Percentiles rank a stretch among this genome's conserved stretches.
phyloP scores from a whole-genome alignment of 2,329 filamentous ascomycete species.

The Colletotrichum graminicola region DNA sequence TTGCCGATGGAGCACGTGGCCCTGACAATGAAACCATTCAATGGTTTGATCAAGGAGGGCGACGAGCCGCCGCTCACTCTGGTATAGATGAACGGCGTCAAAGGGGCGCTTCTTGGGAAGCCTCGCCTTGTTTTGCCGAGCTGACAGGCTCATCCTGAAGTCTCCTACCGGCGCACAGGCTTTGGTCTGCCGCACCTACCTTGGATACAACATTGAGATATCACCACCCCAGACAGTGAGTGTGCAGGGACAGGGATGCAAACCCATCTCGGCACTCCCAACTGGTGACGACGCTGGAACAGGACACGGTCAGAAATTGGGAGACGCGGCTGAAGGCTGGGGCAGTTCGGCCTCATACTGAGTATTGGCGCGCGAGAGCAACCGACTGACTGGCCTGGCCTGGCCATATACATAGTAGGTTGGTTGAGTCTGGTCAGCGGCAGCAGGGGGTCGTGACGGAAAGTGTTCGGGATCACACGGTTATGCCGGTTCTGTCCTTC shows the following conservation, averaged over 20 bases:
- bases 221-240: conserved; percentile 28
- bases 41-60: conserved; percentile 30
- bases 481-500: conserved; percentile 10
- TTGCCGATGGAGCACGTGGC: conserved; percentile 35
- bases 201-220: conserved; percentile 17
- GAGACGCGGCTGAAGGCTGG: conserved; percentile 9
- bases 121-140: conserved; percentile 13
- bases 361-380: neutral
- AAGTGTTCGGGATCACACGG: conserved; percentile 17
- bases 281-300: conserved; percentile 26
- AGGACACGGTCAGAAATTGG: conserved; percentile 16
- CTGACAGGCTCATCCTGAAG: conserved; percentile 33
- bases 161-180: conserved; percentile 39
- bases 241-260: conserved; percentile 31
- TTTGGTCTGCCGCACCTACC: conserved; percentile 28
- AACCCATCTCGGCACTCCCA: conserved; percentile 27
- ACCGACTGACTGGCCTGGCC: neutral
- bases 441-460: conserved; percentile 21
- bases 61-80: neutral
- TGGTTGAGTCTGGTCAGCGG: conserved; percentile 26
- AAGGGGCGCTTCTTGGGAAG: conserved; percentile 9
- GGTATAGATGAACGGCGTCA: conserved; percentile 4
- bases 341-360: conserved; percentile 12
- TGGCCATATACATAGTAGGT: conserved; percentile 21
- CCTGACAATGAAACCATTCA: conserved; percentile 23